Evolutionary conservation across 306 rosid species (phyloP), one percentile per base, ranked within the genome.

Genomic region (Quercus bicolor): DNA sequence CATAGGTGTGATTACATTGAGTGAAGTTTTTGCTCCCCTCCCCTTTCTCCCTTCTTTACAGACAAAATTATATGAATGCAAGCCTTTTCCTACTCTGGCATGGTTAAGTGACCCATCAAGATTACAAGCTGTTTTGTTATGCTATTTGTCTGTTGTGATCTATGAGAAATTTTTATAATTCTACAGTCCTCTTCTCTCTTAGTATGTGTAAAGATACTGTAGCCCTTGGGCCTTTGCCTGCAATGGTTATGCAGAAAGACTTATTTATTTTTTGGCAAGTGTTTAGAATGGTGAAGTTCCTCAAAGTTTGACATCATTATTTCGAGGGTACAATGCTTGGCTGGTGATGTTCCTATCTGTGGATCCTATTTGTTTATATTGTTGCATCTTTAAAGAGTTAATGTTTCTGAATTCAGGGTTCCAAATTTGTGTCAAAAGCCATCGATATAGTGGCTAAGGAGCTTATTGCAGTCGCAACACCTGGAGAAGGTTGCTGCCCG

Each of bases 361-460:
- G 73, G 61, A 71, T 59, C 37, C 51, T 28, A 29, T 28, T 16
- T 16, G 68, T 43, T 56, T 77, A 43, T 51, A 40, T 28, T 66
- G 57, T 65, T 60, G 28, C 34, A 11, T 65, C 70, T 29, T 24
- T 52, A 34, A 66, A 7, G 72, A 18, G 52, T 72, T 74, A 5
- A 43, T 77, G 64, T 76, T 78, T 78, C n/a, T 85, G 83, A 68
- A 23, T 85, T 70, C 81, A 95, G 99, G 90, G 84, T 78, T 89
- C 97, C 14, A 86, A 90, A 87, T 90, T 87, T 76, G 93, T 89
- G 60, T 80, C 89, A 77, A 80, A 84, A 80, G 97, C 96, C 79
- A 81, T 92, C 61, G 95, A 94, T 85, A 82, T 89, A 79, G 84
- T 90, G 31, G 91, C 88, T 54, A 87, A 87, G 23, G 97, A 94